Evolutionary conservation across 805 yeast genomes (phyloP), one percentile per base, ranked within the genome.

Genomic region (Wickerhamiella brachini): DNA sequence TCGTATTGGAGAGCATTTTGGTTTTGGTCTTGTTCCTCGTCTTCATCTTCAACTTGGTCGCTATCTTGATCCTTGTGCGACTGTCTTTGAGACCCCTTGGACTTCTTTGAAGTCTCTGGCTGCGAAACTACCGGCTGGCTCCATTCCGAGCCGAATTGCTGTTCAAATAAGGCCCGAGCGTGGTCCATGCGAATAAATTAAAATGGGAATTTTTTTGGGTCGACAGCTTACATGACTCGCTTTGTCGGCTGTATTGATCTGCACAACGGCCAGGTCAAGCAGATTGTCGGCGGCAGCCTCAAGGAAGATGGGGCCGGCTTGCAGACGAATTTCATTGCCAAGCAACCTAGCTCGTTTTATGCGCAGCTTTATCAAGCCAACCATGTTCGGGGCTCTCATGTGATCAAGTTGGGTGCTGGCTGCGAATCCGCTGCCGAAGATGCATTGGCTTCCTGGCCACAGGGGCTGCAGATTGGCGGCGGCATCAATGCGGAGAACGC

Each of bases 231-330:
- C 23, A 88, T 89, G 96, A 89, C 96, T 0, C 74, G 75, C 49
- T 93, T 86, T 68, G 78, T 89, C 60, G 97, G 97, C 0, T 93
- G 99, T 62, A 90, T 93, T 39, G 98, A 93, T 64, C 80, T 93
- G 53, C 99, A 93, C 66, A 77, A 83, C 7, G 98, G 98, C 1
- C 83, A 85, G 58, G 98, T 93, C 54, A 93, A 93, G 62, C 98
- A 93, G 65, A 93, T 93, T 50, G 97, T 93, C 1, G 99, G 98
- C 6, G 95, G 96, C 0, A 84, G 96, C 0, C 71, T 93, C 20
- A 72, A 75, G 0, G 66, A 65, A n/a, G 61, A 65, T 8, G 66
- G 66, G 9, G 62, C 67, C 4, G 54, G 61, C 0, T 70, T 79
- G 8, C 65, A 76, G 23, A 85, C 93, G 5, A 93, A 93, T 65